These are phyloP conservation scores for Babesia bigemina DNA, from an alignment of 169 alveolate genomes.

Conservation along the genomic window DNA sequence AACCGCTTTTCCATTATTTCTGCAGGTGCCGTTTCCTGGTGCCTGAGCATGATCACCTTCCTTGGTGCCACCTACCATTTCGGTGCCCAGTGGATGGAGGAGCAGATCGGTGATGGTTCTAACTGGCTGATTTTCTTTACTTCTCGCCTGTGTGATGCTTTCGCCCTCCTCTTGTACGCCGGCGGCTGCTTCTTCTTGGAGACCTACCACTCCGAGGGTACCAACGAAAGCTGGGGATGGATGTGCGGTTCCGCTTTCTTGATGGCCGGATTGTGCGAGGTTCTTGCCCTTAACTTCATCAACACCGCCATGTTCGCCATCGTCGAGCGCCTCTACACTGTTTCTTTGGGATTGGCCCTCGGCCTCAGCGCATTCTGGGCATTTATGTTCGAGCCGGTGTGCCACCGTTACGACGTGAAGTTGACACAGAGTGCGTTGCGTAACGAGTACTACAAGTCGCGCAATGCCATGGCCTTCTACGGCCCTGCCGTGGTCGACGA, in stretches of 20 bases:
- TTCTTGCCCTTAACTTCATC: slow-evolving; percentile 74
- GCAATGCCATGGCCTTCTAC: slow-evolving; percentile 92
- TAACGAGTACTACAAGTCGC: slow-evolving; percentile 88
- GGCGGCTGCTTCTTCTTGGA: slow-evolving; percentile 88
- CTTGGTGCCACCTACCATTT: slow-evolving; percentile 84
- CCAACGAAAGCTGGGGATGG: slow-evolving; percentile 92
- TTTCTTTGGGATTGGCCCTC: slow-evolving; percentile 80
- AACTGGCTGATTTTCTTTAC: slow-evolving; percentile 83
- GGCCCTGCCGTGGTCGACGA: slow-evolving; percentile 91
- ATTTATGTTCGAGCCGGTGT: slow-evolving; percentile 85
- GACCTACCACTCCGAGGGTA: slow-evolving; percentile 90
- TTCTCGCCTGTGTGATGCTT: slow-evolving; percentile 83
- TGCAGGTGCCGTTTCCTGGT: slow-evolving; percentile 81
- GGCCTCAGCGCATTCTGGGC: slow-evolving; percentile 84
- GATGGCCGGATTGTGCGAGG: slow-evolving; percentile 79
- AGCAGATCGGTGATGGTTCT: slow-evolving; percentile 85
- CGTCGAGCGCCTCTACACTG: slow-evolving; percentile 80
- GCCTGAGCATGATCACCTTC: slow-evolving; percentile 78
- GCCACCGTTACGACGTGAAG: slow-evolving; percentile 86
- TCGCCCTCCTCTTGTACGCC: slow-evolving; percentile 80
- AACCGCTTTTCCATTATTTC: background rate
- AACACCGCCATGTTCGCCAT: slow-evolving; percentile 75
- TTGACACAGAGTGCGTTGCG: slow-evolving; percentile 90
- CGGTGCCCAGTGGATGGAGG: slow-evolving; percentile 86
- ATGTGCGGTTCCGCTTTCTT: slow-evolving; percentile 82